These are phyloP conservation scores for Cercospora nicotianae DNA, from an alignment of 2,329 filamentous ascomycete genomes.

Conservation along the genomic window DNA sequence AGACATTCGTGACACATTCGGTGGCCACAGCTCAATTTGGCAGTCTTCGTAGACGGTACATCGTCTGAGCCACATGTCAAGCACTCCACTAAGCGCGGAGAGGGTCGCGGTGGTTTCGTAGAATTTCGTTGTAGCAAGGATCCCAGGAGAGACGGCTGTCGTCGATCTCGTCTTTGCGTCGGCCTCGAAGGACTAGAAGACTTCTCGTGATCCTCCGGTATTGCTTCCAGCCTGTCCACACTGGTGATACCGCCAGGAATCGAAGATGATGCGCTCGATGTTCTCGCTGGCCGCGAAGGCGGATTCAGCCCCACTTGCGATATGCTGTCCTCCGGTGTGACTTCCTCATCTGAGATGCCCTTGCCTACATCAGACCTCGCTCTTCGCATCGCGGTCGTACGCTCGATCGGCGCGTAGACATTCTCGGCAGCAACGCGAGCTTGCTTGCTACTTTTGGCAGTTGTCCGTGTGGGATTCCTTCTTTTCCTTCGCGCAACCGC, in stretches of 20 bases:
- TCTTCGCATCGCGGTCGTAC: not conserved
- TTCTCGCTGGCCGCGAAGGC: slow-evolving; percentile 9
- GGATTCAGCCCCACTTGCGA: slow-evolving; percentile 30
- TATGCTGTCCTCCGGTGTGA: slow-evolving; percentile 38
- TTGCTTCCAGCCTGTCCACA: slow-evolving; percentile 26
- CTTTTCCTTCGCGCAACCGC: slow-evolving; percentile 7
- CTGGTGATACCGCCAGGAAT: slow-evolving; percentile 26
- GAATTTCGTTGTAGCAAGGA: slow-evolving; percentile 31
- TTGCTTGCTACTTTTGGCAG: slow-evolving; percentile 10
- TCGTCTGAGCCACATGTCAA: slow-evolving; percentile 70
- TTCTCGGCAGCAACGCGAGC: not conserved
- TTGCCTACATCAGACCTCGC: not conserved
- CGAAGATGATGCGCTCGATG: slow-evolving; percentile 17
- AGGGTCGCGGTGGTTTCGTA: slow-evolving; percentile 17
- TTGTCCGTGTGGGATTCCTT: slow-evolving; percentile 3
- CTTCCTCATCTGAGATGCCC: slow-evolving; percentile 23
- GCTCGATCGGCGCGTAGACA: not conserved
- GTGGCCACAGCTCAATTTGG: slow-evolving; percentile 75
- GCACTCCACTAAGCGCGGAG: slow-evolving; percentile 57
- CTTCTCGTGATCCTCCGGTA: slow-evolving; percentile 29
- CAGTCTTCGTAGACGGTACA: slow-evolving; percentile 61
- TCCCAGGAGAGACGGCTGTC: slow-evolving; percentile 33
- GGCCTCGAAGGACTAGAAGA: slow-evolving; percentile 28
- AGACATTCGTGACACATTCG: slow-evolving; percentile 79
- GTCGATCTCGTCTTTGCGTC: slow-evolving; percentile 23